Conservation (phyloP, 2,329 filamentous ascomycete species). For the Penicillium sp. region DNA sequence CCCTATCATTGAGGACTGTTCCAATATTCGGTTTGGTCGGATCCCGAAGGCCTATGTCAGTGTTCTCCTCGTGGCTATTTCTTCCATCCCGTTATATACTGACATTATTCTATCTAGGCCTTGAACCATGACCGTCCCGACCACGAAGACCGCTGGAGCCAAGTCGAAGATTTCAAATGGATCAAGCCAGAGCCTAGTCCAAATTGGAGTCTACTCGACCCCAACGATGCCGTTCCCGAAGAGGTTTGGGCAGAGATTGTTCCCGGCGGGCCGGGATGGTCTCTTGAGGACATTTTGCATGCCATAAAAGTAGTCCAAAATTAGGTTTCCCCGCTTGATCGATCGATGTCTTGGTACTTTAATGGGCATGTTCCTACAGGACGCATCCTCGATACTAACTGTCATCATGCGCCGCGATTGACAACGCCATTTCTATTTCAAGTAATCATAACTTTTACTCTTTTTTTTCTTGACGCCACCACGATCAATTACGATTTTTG, state of each 20-base stretch:
- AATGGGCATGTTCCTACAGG: background rate
- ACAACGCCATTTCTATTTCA: background rate
- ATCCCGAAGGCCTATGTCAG: conserved; percentile 70
- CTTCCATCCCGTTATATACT: background rate
- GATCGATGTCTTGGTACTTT: background rate
- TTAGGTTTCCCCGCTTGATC: conserved; percentile 7
- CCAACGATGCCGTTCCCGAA: conserved; percentile 59
- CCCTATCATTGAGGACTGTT: conserved; percentile 92
- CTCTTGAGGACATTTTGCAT: conserved; percentile 64
- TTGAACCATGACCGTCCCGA: conserved; percentile 33
- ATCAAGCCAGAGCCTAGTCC: conserved; percentile 81
- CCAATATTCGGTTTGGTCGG: conserved; percentile 72
- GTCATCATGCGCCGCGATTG: background rate
- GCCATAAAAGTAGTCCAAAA: conserved; percentile 33
- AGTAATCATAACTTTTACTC: background rate
- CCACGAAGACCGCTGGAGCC: conserved; percentile 71
- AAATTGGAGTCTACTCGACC: conserved; percentile 74
- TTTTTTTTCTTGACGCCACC: background rate
- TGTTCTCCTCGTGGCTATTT: conserved; percentile 15
- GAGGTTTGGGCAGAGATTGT: conserved; percentile 69
- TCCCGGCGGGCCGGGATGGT: conserved; percentile 61
- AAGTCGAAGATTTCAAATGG: conserved; percentile 98
- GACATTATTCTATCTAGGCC: conserved; percentile 23
- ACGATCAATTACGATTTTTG: background rate
- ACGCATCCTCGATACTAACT: background rate